phyloP scores from a whole-genome alignment of 257 asterid species.

The Plantago elongata region DNA sequence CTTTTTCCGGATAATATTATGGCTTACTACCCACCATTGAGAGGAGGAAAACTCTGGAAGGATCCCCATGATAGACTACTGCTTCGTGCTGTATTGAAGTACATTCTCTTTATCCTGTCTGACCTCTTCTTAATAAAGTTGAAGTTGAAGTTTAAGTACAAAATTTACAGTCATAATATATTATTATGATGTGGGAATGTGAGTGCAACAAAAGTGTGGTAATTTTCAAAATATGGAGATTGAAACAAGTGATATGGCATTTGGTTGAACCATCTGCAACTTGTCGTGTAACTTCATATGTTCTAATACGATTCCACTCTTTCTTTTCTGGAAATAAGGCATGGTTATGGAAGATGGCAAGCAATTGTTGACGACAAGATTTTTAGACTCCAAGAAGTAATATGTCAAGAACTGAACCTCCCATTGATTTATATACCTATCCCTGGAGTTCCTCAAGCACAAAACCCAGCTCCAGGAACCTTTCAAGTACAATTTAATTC shows the following conservation, averaged over 20 bases:
- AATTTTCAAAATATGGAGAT: background rate
- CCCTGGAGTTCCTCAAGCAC: conserved; percentile 58
- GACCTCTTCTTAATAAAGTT: conserved; percentile 10
- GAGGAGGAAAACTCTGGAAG: conserved; percentile 89
- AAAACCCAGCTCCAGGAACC: conserved; percentile 33
- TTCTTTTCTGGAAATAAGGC: conserved; percentile 43
- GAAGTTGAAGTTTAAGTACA: conserved; percentile 11
- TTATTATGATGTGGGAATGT: too few species aligned
- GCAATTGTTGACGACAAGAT: conserved; percentile 93
- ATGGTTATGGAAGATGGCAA: conserved; percentile 99
- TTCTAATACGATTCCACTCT: conserved; percentile 20
- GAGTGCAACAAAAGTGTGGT: too few species aligned
- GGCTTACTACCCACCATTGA: conserved; percentile 74
- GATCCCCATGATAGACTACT: conserved; percentile 76
- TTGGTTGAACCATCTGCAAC: background rate
- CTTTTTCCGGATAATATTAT: conserved; percentile 65
- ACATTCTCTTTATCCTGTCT: conserved; percentile 21
- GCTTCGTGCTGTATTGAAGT: conserved; percentile 84
- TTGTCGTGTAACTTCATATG: conserved; percentile 13
- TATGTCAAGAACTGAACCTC: conserved; percentile 86
- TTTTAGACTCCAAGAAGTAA: conserved; percentile 73
- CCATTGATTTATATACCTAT: conserved; percentile 40
- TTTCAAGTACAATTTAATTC: conserved; percentile 39
- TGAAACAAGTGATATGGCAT: background rate
- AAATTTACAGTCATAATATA: conserved; percentile 5